These are phyloP conservation scores for Alectoria sarmentosa DNA, from an alignment of 495 filamentous ascomycete genomes.

Conservation along the genomic window DNA sequence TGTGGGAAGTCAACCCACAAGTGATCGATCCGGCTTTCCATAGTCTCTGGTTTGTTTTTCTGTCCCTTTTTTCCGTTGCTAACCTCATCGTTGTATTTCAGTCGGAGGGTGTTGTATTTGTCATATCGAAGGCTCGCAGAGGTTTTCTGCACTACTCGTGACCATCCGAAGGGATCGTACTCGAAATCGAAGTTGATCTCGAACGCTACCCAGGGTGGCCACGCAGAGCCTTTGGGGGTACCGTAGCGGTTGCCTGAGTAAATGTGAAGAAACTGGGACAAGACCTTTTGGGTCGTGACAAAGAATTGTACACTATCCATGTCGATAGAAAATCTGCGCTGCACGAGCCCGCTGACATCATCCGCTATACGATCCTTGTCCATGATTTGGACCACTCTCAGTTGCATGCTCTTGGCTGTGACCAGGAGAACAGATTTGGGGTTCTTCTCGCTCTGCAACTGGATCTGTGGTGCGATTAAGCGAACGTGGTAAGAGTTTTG, in stretches of 20 bases:
- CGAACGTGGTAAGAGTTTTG: conserved; percentile 92
- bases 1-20: conserved; percentile 95
- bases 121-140: conserved; percentile 91
- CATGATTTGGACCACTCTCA: conserved; percentile 95
- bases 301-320: conserved; percentile 98
- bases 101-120: conserved; percentile 93
- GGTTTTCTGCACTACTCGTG: conserved; percentile 87
- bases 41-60: conserved; percentile 28
- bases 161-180: conserved; percentile 88
- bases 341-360: conserved; percentile 88
- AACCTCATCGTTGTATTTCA: conserved; percentile 97
- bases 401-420: conserved; percentile 91
- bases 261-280: conserved; percentile 78
- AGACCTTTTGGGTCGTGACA: conserved; percentile 84
- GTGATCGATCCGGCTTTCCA: conserved; percentile 82
- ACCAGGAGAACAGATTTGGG: conserved; percentile 86
- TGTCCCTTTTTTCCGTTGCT: conserved; percentile 48
- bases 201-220: conserved; percentile 96
- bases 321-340: conserved; percentile 83
- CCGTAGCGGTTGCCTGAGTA: conserved; percentile 93
- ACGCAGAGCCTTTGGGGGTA: conserved; percentile 71
- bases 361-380: conserved; percentile 89
- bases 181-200: conserved; percentile 98
- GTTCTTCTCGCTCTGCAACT: conserved; percentile 97
- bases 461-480: conserved; percentile 93